A percentile compares a stretch with the other conserved stretches of the same genome.
Conservation (phyloP, 306 rosid species). For the Glycine soja region DNA sequence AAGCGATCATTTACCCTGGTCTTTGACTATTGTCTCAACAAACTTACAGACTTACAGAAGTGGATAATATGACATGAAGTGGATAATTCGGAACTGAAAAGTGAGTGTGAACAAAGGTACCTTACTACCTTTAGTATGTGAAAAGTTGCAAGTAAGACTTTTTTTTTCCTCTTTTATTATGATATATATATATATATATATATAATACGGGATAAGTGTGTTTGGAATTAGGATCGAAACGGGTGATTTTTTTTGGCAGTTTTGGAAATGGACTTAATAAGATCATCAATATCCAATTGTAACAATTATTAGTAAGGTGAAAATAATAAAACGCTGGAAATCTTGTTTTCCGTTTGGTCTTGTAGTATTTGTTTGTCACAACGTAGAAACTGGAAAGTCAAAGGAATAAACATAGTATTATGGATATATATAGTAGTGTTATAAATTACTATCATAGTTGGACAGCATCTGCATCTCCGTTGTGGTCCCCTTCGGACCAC, state of each 20-base stretch:
- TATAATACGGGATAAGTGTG: slow-evolving; percentile 36
- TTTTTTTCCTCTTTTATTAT: background rate
- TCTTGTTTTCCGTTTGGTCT: background rate
- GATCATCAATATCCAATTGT: background rate
- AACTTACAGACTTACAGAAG: no score
- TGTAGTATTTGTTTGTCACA: background rate
- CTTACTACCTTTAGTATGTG: background rate
- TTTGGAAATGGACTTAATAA: slow-evolving; percentile 46
- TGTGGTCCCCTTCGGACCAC: background rate
- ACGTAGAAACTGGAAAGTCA: background rate
- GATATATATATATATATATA: no score
- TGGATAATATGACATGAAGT: slow-evolving; percentile 1
- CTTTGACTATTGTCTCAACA: slow-evolving; percentile 31
- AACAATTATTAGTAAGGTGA: background rate
- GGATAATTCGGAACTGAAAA: slow-evolving; percentile 35
- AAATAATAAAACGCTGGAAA: background rate
- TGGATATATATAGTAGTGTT: background rate
- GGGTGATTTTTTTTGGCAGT: slow-evolving; percentile 53
- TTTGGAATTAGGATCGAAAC: slow-evolving; percentile 51
- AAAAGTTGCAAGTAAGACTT: background rate
- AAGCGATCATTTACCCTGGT: slow-evolving; percentile 36
- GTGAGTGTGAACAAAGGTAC: slow-evolving; percentile 1
- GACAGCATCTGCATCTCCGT: background rate
- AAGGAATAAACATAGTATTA: background rate
- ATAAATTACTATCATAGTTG: background rate